phyloP scores from a whole-genome alignment of 129 eudicot genomes.

The Flaveria robusta region DNA sequence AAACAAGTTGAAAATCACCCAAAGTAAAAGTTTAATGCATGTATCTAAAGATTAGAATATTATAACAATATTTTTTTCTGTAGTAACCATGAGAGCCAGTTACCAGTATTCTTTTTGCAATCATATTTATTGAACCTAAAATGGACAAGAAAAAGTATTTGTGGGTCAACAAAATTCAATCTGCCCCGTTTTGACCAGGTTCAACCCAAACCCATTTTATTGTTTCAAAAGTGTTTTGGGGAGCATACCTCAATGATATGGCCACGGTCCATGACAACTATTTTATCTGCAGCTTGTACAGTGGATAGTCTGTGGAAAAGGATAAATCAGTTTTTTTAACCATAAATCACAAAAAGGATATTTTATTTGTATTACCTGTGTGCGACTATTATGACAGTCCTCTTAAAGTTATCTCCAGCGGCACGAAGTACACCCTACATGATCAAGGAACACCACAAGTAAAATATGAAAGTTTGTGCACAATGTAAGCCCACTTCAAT shows the following conservation, averaged over 20 bases:
- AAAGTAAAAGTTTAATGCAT: neutral
- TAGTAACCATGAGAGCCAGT: too few species aligned
- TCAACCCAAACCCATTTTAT: neutral
- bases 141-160: neutral
- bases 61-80: neutral
- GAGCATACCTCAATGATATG: constrained; percentile 79
- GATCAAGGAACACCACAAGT: constrained; percentile 20
- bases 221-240: neutral
- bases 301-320: constrained; percentile 77
- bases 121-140: neutral
- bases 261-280: constrained; percentile 87
- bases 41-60: neutral
- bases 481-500: neutral
- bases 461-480: neutral
- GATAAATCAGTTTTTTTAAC: constrained; percentile 22
- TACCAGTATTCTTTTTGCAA: neutral
- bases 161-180: neutral
- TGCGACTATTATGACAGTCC: constrained; percentile 85
- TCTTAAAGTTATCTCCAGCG: constrained; percentile 56
- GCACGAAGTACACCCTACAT: constrained; percentile 84
- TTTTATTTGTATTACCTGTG: constrained; percentile 59
- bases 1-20: too few species aligned
- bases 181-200: neutral
- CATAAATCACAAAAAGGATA: neutral
- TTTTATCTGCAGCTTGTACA: constrained; percentile 95